Conservation (phyloP, 2,329 filamentous ascomycete genomes). For the Exophiala sp. region DNA sequence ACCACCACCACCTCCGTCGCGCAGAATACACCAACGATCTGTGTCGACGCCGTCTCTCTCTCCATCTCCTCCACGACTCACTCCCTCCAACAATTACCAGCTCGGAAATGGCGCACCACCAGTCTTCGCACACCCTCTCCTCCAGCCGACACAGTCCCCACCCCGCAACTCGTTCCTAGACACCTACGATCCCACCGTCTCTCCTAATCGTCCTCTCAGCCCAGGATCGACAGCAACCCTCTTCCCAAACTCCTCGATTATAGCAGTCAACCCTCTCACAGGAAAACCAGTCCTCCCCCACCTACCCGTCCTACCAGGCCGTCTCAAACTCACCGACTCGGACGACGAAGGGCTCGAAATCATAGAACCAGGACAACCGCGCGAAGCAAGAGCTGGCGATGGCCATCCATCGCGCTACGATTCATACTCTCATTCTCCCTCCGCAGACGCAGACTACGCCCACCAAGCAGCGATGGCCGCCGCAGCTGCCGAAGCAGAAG, state of each 20-base stretch:
- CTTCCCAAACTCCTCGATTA: conserved; percentile 25
- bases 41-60: conserved; percentile 20
- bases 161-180: conserved; percentile 8
- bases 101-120: conserved; percentile 1
- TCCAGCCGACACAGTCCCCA: neutral
- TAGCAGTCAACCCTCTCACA: conserved; percentile 26
- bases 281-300: conserved; percentile 25
- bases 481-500: conserved; percentile 25
- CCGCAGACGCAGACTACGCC: conserved; percentile 16
- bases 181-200: conserved; percentile 23
- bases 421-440: conserved; percentile 8
- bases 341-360: conserved; percentile 31
- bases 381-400: conserved; percentile 34
- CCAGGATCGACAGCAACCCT: conserved; percentile 20
- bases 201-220: conserved; percentile 21
- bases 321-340: conserved; percentile 36
- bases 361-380: conserved; percentile 6
- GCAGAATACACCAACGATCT: conserved; percentile 14
- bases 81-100: conserved; percentile 9
- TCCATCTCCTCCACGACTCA: conserved; percentile 16
- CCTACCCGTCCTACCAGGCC: conserved; percentile 40
- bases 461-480: conserved; percentile 29
- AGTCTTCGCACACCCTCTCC: conserved; percentile 11
- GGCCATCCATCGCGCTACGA: conserved; percentile 31
- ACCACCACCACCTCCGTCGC: neutral